Percentiles rank a stretch among this genome's conserved stretches.
These are phyloP conservation scores for Wickerhamomyces chaumierensis DNA, from an alignment of 805 yeast species.

Conservation along the genomic window DNA sequence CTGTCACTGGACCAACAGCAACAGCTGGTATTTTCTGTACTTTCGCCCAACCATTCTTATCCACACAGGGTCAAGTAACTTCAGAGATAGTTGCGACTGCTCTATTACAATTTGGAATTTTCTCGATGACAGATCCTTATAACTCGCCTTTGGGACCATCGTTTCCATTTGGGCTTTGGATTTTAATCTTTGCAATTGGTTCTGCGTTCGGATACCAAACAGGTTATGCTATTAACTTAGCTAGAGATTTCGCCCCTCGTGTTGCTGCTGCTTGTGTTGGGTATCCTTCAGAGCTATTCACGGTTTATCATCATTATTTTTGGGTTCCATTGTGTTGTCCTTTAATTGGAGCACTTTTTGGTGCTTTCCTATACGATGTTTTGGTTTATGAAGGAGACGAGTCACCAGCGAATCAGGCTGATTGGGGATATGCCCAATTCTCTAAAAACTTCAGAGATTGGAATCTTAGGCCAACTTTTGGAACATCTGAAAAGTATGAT, in stretches of 20 bases:
- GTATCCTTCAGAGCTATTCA: conserved; percentile 29
- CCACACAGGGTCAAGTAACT: conserved; percentile 33
- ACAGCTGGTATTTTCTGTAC: conserved; percentile 37
- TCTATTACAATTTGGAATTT: conserved; percentile 32
- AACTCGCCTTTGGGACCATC: conserved; percentile 34
- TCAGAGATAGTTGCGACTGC: conserved; percentile 37
- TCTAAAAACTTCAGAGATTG: conserved; percentile 10
- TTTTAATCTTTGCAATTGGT: conserved; percentile 34
- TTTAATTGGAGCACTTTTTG: conserved; percentile 32
- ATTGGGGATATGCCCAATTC: conserved; percentile 12
- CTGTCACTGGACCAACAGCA: conserved; percentile 19
- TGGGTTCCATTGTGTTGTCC: conserved; percentile 48
- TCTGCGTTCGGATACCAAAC: conserved; percentile 39
- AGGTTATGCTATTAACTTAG: conserved; percentile 43
- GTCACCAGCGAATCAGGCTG: conserved; percentile 38
- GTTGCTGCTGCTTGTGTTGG: conserved; percentile 37
- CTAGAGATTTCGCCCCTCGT: conserved; percentile 46
- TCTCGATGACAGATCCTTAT: conserved; percentile 40
- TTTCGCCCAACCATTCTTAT: conserved; percentile 28
- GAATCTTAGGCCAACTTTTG: conserved; percentile 15
- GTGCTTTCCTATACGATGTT: conserved; percentile 39
- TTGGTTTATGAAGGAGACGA: conserved; percentile 40
- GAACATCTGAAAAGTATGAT: not conserved
- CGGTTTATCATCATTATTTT: conserved; percentile 30
- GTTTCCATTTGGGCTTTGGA: conserved; percentile 36